These are phyloP conservation scores for Hymenotorrendiella dingleyae DNA, from an alignment of 2,329 filamentous ascomycete species.

Conservation along the genomic window DNA sequence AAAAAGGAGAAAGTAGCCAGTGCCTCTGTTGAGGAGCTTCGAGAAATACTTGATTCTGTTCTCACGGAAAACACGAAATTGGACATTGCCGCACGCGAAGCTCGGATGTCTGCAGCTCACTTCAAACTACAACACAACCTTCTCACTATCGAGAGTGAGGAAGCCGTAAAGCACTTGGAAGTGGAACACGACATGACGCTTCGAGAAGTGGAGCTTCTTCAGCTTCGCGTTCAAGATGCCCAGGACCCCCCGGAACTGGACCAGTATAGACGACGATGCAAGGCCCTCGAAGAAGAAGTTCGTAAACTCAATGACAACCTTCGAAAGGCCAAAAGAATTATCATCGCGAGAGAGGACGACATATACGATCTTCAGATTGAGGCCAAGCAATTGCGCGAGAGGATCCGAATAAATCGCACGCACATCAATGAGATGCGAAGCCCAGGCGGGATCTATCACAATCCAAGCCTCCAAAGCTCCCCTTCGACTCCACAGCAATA, in stretches of 20 bases:
- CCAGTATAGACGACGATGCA: constrained; percentile 43
- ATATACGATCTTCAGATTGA: constrained; percentile 66
- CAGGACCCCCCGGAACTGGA: constrained; percentile 59
- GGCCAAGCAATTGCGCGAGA: constrained; percentile 68
- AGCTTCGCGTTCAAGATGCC: constrained; percentile 60
- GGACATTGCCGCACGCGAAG: constrained; percentile 45
- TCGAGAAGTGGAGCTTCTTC: constrained; percentile 78
- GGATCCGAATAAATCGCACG: constrained; percentile 84
- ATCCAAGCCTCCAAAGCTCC: constrained; percentile 51
- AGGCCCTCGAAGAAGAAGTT: constrained; percentile 62
- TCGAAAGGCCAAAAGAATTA: constrained; percentile 68
- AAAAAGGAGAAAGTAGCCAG: constrained; percentile 44
- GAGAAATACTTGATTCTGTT: constrained; percentile 48
- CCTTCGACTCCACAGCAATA: constrained; percentile 37
- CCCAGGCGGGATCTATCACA: constrained; percentile 62
- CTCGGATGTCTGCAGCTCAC: constrained; percentile 80
- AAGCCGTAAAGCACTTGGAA: constrained; percentile 77
- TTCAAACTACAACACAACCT: constrained; percentile 87
- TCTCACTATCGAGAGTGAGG: constrained; percentile 74
- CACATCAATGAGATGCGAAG: constrained; percentile 76
- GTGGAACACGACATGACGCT: constrained; percentile 92
- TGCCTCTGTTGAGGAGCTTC: constrained; percentile 50
- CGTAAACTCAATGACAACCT: constrained; percentile 57
- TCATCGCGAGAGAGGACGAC: constrained; percentile 72
- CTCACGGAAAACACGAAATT: constrained; percentile 52